These are phyloP conservation scores for Juncus inflexus DNA, from an alignment of 176 grass and related monocot genomes.

Conservation along the genomic window DNA sequence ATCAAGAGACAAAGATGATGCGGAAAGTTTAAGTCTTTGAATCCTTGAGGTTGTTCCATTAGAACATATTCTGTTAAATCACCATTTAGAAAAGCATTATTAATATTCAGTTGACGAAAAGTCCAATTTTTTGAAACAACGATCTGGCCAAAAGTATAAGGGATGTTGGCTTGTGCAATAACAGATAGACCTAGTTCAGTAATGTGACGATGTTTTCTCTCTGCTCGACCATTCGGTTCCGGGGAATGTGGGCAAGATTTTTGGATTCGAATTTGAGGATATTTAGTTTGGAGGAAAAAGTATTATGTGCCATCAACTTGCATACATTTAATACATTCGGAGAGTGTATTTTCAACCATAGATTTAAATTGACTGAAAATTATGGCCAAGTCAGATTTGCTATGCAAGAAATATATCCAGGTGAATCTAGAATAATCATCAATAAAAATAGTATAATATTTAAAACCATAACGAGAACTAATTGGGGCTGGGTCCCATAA, in stretches of 20 bases:
- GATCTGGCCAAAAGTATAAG: background rate
- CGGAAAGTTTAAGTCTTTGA: background rate
- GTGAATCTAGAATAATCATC: slow-evolving; percentile 20
- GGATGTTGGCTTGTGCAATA: background rate
- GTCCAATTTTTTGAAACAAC: too few species aligned
- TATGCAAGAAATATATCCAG: background rate
- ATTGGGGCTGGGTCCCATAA: too few species aligned
- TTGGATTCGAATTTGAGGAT: background rate
- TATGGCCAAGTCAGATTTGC: background rate
- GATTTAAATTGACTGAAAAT: background rate
- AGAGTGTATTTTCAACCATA: background rate
- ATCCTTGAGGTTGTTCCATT: background rate
- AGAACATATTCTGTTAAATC: background rate
- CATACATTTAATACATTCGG: background rate
- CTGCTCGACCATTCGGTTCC: background rate
- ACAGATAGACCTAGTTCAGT: background rate
- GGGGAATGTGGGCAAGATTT: background rate
- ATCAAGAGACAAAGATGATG: background rate
- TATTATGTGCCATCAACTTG: slow-evolving; percentile 1
- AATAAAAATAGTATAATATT: background rate
- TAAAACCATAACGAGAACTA: background rate
- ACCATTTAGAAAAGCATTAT: background rate
- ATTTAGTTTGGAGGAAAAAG: background rate
- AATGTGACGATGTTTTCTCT: background rate
- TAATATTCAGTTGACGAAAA: too few species aligned